Percentiles rank a stretch among this genome's conserved stretches.
These are phyloP conservation scores for Tulasnella calospora DNA, from an alignment of 768 basidiomycete species.

Conservation along the genomic window DNA sequence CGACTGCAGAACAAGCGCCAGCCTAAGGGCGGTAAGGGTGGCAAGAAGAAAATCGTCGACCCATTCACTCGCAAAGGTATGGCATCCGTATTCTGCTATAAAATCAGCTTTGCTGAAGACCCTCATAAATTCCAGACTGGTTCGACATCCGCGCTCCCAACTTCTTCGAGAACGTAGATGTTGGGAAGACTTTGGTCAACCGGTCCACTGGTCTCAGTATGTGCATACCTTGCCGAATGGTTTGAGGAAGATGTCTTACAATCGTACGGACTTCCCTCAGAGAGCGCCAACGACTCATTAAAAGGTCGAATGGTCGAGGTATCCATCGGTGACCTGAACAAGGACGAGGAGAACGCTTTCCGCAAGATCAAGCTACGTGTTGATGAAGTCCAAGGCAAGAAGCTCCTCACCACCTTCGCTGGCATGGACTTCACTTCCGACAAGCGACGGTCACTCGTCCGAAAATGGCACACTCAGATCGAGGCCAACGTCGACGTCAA, in stretches of 20 bases:
- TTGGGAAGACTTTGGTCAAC: constrained; percentile 98
- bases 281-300: constrained; percentile 97
- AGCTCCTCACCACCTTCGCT: constrained; percentile 99
- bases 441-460: constrained; percentile 98
- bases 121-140: constrained; percentile 62
- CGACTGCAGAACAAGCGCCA: constrained; percentile 83
- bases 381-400: constrained; percentile 96
- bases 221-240: constrained; percentile 37
- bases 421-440: constrained; percentile 99
- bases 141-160: constrained; percentile 99
- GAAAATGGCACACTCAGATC: constrained; percentile 99
- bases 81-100: constrained; percentile 27
- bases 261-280: constrained; percentile 41
- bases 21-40: constrained; percentile 96
- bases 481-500: constrained; percentile 99
- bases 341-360: constrained; percentile 99
- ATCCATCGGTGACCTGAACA: constrained; percentile 95
- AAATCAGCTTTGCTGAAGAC: not conserved
- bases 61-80: constrained; percentile 98
- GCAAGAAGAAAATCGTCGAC: constrained; percentile 99
- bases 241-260: not conserved
- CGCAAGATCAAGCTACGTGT: constrained; percentile 98
- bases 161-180: constrained; percentile 92
- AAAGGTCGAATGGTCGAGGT: constrained; percentile 96
- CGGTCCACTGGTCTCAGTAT: constrained; percentile 94